These are phyloP conservation scores for Ormosia semicastrata DNA, from an alignment of 306 rosid species.

Conservation along the genomic window DNA sequence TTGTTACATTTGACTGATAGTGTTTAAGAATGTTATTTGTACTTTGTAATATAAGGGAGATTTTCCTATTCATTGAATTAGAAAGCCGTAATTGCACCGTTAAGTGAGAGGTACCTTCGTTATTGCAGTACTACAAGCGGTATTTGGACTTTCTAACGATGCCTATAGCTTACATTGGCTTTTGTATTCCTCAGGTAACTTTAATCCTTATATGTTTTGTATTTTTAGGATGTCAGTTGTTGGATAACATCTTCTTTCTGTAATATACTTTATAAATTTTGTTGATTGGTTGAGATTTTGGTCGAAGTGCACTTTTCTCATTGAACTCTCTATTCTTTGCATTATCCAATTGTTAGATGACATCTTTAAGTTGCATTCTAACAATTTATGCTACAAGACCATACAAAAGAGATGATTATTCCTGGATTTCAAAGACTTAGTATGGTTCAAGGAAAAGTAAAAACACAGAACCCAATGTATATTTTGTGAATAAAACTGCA, in stretches of 20 bases:
- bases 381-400: neutral
- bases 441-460: neutral
- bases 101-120: too few relatives aligned
- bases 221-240: neutral
- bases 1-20: neutral
- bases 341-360: neutral
- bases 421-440: neutral
- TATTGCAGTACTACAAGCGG: slow-evolving; percentile 68
- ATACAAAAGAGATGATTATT: neutral
- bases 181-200: slow-evolving; percentile 85
- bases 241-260: slow-evolving; percentile 12
- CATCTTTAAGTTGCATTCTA: neutral
- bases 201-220: slow-evolving; percentile 9
- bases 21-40: slow-evolving; percentile 18
- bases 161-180: slow-evolving; percentile 48
- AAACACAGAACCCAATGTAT: neutral
- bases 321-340: neutral
- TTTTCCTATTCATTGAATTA: slow-evolving; percentile 14
- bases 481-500: slow-evolving; percentile 16
- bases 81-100: too few relatives aligned
- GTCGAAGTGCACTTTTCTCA: too few relatives aligned
- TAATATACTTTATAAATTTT: neutral
- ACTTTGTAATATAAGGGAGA: neutral
- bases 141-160: slow-evolving; percentile 65
- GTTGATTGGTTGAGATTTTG: neutral